Conservation (phyloP, 495 filamentous ascomycete species). For the Trichoderma gamsii region DNA sequence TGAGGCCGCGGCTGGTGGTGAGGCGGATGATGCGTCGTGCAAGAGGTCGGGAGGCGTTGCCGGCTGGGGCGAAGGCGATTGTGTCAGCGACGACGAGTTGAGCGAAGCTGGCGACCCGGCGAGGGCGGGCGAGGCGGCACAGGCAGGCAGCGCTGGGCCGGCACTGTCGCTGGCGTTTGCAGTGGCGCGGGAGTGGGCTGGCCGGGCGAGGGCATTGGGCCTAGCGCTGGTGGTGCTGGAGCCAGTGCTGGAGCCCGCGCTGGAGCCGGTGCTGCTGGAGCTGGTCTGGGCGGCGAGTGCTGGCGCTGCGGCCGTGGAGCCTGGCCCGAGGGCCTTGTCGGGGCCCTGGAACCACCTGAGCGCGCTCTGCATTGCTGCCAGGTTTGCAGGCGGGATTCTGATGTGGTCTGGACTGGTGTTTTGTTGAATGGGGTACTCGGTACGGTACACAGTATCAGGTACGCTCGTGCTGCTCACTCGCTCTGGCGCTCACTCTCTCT, state of each 20-base stretch:
- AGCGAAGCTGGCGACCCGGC: slow-evolving; percentile 15
- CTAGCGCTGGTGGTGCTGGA: background rate
- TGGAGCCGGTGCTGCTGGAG: background rate
- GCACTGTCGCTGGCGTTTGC: background rate
- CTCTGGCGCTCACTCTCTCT: too few species aligned
- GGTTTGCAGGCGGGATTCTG: background rate
- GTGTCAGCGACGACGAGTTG: slow-evolving; percentile 28
- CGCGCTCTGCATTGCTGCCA: slow-evolving; percentile 7
- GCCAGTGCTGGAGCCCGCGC: slow-evolving; percentile 5
- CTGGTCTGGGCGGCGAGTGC: background rate
- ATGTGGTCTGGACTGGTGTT: too few species aligned
- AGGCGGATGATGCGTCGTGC: slow-evolving; percentile 17
- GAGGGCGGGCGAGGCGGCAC: slow-evolving; percentile 7
- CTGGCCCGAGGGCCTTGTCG: slow-evolving; percentile 6
- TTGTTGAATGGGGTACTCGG: too few species aligned
- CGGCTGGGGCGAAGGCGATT: slow-evolving; percentile 36
- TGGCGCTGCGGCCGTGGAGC: slow-evolving; percentile 4
- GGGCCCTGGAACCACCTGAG: slow-evolving; percentile 9
- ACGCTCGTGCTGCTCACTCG: too few species aligned
- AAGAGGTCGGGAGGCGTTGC: slow-evolving; percentile 26
- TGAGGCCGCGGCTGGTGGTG: slow-evolving; percentile 26
- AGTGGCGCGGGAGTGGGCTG: background rate
- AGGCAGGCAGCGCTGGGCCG: background rate
- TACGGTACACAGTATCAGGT: too few species aligned
- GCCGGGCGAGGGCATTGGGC: background rate